Base-by-base conservation (phyloP, 371 early-diverging fungal species). In the Capniomyces stellatus region DNA sequence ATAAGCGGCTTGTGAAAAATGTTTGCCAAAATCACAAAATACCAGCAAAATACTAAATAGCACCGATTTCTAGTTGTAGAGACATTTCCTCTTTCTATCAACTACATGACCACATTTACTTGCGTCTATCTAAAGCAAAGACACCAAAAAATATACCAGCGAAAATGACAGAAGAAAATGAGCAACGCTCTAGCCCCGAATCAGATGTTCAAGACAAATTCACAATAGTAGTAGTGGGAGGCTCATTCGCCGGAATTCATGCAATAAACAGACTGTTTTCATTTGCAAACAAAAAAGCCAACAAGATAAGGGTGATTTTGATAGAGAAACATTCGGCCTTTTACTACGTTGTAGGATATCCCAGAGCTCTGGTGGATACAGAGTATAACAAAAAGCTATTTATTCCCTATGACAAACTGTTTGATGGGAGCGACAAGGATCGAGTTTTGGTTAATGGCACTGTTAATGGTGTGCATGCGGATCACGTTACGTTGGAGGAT, bases 251-350 rank as follows among this genome's bases (percentile, higher is more conserved):
- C 1, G 65, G 65, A 12, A 54, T 58, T 1, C 49, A 54, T 1
- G 55, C 61, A 8, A 60, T 58, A 48, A 64, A 44, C 30, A 46
- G 46, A 24, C 57, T 64, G 21, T 51, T 54, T 1, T 52, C 21
- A 4, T 52, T 56, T 15, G 43, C 55, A 52, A 56, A 59, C 12
- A 56, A 57, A 39, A 55, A 54, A 1, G 59, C 55, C 29, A 13
- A 52, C 1, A 55, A 58, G 0, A 51, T 64, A 1, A 52, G 52
- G 24, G 65, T 62, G 25, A 64, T 64, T 30, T 52, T 64, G 28
- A 54, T 64, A 3, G 65, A 64, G 54, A 39, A 64, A 47, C 58
- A 55, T 55, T 57, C 60, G 39, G 59, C 61, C 59, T 64, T 59
- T 47, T 58, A 55, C 39, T 59, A 64, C 42, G 57, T 60, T 1